phyloP scores from a whole-genome alignment of 805 yeast species.

The Metschnikowia lochheadii region DNA sequence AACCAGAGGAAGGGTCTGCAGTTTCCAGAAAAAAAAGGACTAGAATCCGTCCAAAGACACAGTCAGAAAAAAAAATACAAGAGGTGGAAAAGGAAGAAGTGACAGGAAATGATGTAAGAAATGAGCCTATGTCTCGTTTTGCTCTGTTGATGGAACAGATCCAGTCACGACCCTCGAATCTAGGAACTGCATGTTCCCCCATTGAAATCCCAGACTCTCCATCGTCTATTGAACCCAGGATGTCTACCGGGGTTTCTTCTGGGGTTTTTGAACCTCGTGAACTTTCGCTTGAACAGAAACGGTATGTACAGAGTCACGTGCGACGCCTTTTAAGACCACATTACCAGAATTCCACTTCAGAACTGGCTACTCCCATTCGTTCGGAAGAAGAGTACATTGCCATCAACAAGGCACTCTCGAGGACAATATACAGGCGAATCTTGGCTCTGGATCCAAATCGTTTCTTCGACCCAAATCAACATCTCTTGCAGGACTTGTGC shows the following conservation, averaged over 20 bases:
- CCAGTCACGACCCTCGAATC: not conserved
- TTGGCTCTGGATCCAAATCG: slow-evolving; percentile 2
- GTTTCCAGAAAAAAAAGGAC: not conserved
- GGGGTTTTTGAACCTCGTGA: slow-evolving; percentile 4
- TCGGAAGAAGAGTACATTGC: slow-evolving; percentile 46
- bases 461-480: not conserved
- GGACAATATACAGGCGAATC: slow-evolving; percentile 47
- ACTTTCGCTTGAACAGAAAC: slow-evolving; percentile 45
- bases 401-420: slow-evolving; percentile 60
- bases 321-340: slow-evolving; percentile 48
- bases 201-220: not conserved
- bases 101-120: too few species aligned
- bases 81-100: too few species aligned
- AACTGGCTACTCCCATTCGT: slow-evolving; percentile 14
- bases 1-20: not conserved
- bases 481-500: slow-evolving; percentile 1
- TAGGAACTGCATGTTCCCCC: not conserved
- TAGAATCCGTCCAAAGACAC: not conserved
- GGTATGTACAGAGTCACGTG: slow-evolving; percentile 53
- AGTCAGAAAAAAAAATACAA: too few species aligned
- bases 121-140: slow-evolving; percentile 9
- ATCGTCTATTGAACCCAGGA: not conserved
- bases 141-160: slow-evolving; percentile 23
- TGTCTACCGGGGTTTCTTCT: too few species aligned
- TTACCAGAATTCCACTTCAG: slow-evolving; percentile 25